Evolutionary conservation across 305 asterid species (phyloP).

Genomic region (Fraxinus baroniana): DNA sequence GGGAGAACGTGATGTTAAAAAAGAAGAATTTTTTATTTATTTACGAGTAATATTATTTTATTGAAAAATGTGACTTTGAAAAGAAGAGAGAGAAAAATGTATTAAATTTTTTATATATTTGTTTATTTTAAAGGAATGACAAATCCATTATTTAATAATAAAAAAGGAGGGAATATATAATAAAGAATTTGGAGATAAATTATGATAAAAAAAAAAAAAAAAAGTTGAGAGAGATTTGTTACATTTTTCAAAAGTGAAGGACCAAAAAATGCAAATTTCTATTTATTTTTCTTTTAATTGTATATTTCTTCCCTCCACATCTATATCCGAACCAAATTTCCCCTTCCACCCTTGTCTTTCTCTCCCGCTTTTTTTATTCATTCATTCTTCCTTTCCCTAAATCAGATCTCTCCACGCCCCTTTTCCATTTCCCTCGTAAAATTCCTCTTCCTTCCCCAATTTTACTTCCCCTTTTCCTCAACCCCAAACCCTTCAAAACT

Average conservation of each 20-base stretch:
- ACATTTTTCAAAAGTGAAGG: not conserved
- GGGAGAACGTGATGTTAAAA: too few species aligned
- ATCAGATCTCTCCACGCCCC: slow-evolving; percentile 43
- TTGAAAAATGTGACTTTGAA: too few species aligned
- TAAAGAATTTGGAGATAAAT: too few species aligned
- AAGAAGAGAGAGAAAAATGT: not conserved
- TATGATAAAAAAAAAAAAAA: too few species aligned
- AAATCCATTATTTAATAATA: too few species aligned
- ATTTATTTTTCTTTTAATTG: not conserved
- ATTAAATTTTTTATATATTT: too few species aligned
- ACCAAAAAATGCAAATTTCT: too few species aligned
- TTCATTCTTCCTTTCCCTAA: slow-evolving; percentile 35
- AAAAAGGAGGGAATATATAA: not conserved
- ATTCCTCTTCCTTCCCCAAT: slow-evolving; percentile 26
- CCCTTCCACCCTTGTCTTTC: slow-evolving; percentile 29
- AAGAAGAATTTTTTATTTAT: too few species aligned
- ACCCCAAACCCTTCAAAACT: slow-evolving; percentile 7
- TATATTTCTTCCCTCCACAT: not conserved
- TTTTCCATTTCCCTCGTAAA: slow-evolving; percentile 1
- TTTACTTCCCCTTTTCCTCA: slow-evolving; percentile 5
- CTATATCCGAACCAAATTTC: not conserved
- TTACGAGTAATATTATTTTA: too few species aligned
- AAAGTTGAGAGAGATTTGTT: not conserved
- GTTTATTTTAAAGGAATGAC: too few species aligned
- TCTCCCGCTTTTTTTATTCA: slow-evolving; percentile 41